Evolutionary conservation across 768 basidiomycete genomes (phyloP), one percentile per base, ranked within the genome.

Genomic region (Hysterangium stoloniferum): DNA sequence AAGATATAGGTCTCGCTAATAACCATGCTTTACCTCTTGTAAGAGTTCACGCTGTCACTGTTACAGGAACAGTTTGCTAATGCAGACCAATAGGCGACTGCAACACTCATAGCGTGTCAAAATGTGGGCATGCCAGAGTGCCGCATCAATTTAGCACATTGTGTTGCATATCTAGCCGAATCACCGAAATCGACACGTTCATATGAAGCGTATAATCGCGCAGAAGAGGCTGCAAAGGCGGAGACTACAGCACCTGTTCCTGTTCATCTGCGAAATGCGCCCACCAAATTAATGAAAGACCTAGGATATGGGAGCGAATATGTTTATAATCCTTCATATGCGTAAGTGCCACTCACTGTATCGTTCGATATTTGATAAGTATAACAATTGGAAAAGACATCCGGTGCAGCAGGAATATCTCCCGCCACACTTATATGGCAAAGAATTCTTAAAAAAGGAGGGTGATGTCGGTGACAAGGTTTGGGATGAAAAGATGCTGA

Each of bases 1-100:
- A 93, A 63, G 90, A 93, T 60, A 77, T 93, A 34, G 89, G 90
- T 0, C 67, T 89, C 6, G 88, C 87, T 24, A 85, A 92, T 64
- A 73, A 71, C 34, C 74, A 80, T n/a, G 86, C 85, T 0, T 70
- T 93, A 8, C 84, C 86, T 7, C 66, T 90, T 55, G 86, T 82
- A 52, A 52, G 77, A 32, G 31, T 51, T 20, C 27, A 34, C 2
- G 41, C 11, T 13, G 36, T 59, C 6, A 58, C 62, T 41, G 61
- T 32, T n/a, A n/a, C n/a, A n/a, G n/a, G n/a, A 2, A 29, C 12
- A 48, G 42, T 32, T 52, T 31, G 43, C 40, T 25, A 6, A 24
- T n/a, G 20, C 17, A 12, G 4, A 25, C 51, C 35, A 48, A 6
- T 31, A 84, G 82, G 84, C 83, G 3, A 71, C 79, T 52, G 73